These are phyloP conservation scores for Lodderomyces parapsilosis DNA, from an alignment of 1,139 yeast genomes.

Conservation along the genomic window DNA sequence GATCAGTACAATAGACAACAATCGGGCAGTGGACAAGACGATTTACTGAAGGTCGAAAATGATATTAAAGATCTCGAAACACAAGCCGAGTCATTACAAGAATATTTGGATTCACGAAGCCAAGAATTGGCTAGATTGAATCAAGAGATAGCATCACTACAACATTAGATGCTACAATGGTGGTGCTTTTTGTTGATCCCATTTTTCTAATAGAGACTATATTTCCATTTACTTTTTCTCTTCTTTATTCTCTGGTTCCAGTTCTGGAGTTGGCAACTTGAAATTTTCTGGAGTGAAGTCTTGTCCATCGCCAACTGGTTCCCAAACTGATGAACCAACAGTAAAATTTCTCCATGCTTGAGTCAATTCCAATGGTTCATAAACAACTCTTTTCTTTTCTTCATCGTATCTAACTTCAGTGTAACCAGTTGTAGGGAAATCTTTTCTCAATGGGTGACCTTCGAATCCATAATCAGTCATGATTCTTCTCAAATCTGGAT, in stretches of 20 bases:
- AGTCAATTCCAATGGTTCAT: slow-evolving; percentile 86
- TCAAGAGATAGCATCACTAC: slow-evolving; percentile 36
- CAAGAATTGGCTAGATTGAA: slow-evolving; percentile 49
- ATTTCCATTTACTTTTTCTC: slow-evolving; percentile 29
- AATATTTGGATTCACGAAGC: slow-evolving; percentile 51
- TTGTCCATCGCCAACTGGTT: slow-evolving; percentile 85
- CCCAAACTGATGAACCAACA: slow-evolving; percentile 89
- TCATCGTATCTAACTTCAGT: slow-evolving; percentile 89
- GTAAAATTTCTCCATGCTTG: slow-evolving; percentile 91
- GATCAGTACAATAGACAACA: slow-evolving; percentile 17
- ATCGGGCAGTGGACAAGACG: slow-evolving; percentile 16
- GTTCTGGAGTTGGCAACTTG: slow-evolving; percentile 80
- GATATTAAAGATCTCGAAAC: slow-evolving; percentile 65
- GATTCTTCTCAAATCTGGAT: slow-evolving; percentile 87
- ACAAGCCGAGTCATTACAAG: slow-evolving; percentile 63
- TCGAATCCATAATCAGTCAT: slow-evolving; percentile 92
- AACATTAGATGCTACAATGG: background rate
- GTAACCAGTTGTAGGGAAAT: slow-evolving; percentile 90
- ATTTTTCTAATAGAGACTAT: slow-evolving; percentile 1
- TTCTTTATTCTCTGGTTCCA: slow-evolving; percentile 59
- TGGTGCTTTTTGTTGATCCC: slow-evolving; percentile 1
- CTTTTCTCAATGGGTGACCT: slow-evolving; percentile 90
- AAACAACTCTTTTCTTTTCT: slow-evolving; percentile 85
- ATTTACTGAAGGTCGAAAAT: slow-evolving; percentile 43
- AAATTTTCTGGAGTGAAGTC: slow-evolving; percentile 80